Conservation (phyloP, 2,329 filamentous ascomycete genomes). For the Lachnellula hyalina region DNA sequence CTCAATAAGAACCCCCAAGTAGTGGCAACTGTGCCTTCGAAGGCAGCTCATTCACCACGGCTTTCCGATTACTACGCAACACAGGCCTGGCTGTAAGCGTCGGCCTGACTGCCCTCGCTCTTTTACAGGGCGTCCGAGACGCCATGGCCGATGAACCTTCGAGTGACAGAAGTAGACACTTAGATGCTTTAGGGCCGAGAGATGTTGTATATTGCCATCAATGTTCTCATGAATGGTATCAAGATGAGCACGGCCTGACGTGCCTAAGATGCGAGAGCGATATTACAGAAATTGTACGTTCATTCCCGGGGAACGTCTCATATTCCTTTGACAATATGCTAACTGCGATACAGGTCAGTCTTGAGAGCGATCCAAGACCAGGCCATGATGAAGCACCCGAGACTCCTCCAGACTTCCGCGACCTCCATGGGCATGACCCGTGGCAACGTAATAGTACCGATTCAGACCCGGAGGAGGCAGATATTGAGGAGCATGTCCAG, state of each 20-base stretch:
- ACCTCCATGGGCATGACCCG: conserved; percentile 25
- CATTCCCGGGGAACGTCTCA: not conserved
- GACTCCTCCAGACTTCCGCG: conserved; percentile 11
- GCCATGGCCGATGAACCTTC: conserved; percentile 31
- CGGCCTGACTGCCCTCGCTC: conserved; percentile 52
- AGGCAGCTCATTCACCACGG: conserved; percentile 39
- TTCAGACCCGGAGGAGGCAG: conserved; percentile 54
- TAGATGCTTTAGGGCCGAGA: conserved; percentile 46
- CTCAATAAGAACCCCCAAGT: not conserved
- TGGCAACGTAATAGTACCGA: conserved; percentile 31
- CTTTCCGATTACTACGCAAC: conserved; percentile 50
- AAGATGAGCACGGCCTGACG: conserved; percentile 59
- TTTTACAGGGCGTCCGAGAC: conserved; percentile 45
- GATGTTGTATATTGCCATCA: conserved; percentile 84
- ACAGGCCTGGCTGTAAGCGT: conserved; percentile 52
- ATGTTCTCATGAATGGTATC: conserved; percentile 77
- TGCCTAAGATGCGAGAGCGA: conserved; percentile 78
- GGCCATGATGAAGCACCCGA: conserved; percentile 19
- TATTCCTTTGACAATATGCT: conserved; percentile 17
- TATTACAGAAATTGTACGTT: conserved; percentile 77
- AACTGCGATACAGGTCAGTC: conserved; percentile 40
- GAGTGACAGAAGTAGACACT: conserved; percentile 31
- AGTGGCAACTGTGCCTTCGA: not conserved
- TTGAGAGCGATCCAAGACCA: conserved; percentile 58
- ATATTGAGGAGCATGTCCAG: conserved; percentile 46